Evolutionary conservation across 208 protist genomes (phyloP).

Genomic region (Leishmania amazonensis): DNA sequence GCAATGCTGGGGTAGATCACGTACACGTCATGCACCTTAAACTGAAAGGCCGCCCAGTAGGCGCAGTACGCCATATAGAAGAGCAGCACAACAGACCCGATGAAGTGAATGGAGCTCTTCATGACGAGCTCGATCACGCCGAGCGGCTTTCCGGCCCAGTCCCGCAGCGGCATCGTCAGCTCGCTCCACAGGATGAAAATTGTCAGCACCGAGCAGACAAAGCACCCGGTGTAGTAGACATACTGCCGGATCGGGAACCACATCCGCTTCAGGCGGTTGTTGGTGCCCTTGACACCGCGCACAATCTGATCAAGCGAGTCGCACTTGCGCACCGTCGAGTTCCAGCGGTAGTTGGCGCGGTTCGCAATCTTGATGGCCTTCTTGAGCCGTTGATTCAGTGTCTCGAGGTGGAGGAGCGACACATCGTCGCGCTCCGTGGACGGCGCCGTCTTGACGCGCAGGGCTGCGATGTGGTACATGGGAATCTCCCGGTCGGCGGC

Average conservation of each 20-base stretch:
- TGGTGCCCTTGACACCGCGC: constrained; percentile 53
- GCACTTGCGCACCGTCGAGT: constrained; percentile 66
- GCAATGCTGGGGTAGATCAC: constrained; percentile 87
- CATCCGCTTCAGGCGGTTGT: constrained; percentile 58
- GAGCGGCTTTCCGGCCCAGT: constrained; percentile 47
- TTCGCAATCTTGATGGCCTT: constrained; percentile 77
- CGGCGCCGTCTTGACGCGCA: constrained; percentile 48
- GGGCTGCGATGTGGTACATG: constrained; percentile 74
- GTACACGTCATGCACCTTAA: constrained; percentile 92
- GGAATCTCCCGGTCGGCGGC: constrained; percentile 75
- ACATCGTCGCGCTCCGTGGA: constrained; percentile 60
- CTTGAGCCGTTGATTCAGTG: constrained; percentile 79
- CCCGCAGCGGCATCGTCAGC: constrained; percentile 74
- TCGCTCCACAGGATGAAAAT: constrained; percentile 88
- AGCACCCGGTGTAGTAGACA: constrained; percentile 60
- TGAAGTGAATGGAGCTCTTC: constrained; percentile 68
- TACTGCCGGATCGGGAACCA: constrained; percentile 74
- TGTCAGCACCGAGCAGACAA: constrained; percentile 65
- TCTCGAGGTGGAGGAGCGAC: constrained; percentile 77
- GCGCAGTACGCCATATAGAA: constrained; percentile 92
- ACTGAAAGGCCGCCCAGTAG: constrained; percentile 91
- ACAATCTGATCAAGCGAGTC: constrained; percentile 70
- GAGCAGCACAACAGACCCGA: constrained; percentile 83
- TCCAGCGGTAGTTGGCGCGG: constrained; percentile 84
- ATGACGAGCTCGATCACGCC: constrained; percentile 82